Evolutionary conservation across 352 stramenopile genomes (phyloP).

Genomic region (Phytophthora sp.): DNA sequence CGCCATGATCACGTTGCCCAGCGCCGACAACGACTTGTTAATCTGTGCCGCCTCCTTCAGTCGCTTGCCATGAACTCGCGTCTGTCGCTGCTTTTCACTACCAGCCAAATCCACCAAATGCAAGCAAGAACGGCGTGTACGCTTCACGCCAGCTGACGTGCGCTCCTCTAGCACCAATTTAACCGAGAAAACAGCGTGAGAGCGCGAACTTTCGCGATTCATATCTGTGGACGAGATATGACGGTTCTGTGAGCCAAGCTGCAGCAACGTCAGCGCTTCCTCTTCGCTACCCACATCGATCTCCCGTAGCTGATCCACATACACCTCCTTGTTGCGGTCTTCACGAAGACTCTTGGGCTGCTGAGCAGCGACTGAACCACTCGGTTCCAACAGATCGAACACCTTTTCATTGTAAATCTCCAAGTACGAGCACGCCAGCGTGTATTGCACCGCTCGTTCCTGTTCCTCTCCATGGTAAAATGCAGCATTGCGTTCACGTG

Average conservation of each 20-base stretch:
- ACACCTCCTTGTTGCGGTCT: constrained; percentile 77
- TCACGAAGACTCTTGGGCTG: constrained; percentile 79
- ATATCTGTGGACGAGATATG: constrained; percentile 97
- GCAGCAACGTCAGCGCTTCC: constrained; percentile 78
- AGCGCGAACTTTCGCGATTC: constrained; percentile 96
- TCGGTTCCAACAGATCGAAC: constrained; percentile 84
- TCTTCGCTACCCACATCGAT: constrained; percentile 63
- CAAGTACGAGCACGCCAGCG: constrained; percentile 84
- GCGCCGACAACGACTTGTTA: constrained; percentile 88
- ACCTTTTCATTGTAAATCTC: constrained; percentile 94
- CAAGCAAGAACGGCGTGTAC: constrained; percentile 78
- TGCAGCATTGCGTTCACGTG: constrained; percentile 46
- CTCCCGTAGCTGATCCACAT: constrained; percentile 82
- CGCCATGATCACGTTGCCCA: constrained; percentile 91
- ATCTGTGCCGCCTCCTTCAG: constrained; percentile 91
- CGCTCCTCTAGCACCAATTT: constrained; percentile 88
- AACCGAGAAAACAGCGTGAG: constrained; percentile 97
- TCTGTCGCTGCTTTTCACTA: constrained; percentile 89
- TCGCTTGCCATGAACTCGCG: constrained; percentile 72
- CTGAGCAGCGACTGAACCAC: constrained; percentile 40
- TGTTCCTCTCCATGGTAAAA: constrained; percentile 40
- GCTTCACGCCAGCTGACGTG: constrained; percentile 57
- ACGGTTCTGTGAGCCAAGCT: constrained; percentile 83
- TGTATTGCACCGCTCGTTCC: constrained; percentile 55
- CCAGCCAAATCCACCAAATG: constrained; percentile 90